phyloP scores from a whole-genome alignment of 768 basidiomycete genomes.

The Cantharellus cinnabarinus region DNA sequence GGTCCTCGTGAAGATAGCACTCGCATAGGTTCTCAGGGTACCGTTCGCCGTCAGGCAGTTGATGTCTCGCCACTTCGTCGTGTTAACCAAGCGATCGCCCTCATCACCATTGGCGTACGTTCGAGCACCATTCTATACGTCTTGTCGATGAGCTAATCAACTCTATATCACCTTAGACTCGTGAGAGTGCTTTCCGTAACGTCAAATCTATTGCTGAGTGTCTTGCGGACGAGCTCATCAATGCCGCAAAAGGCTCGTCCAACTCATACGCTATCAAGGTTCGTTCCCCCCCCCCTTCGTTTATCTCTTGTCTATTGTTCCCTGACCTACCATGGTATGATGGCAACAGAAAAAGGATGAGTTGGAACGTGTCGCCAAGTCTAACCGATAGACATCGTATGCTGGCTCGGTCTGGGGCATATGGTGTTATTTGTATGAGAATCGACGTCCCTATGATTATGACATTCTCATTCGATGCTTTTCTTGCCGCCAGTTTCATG shows the following conservation, averaged over 20 bases:
- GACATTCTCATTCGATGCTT: too few species aligned
- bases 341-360: slow-evolving; percentile 87
- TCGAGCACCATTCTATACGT: not conserved
- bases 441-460: too few species aligned
- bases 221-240: slow-evolving; percentile 97
- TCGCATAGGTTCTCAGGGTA: slow-evolving; percentile 98
- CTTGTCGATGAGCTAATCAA: not conserved
- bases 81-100: slow-evolving; percentile 92
- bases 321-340: not conserved
- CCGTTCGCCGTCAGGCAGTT: slow-evolving; percentile 97
- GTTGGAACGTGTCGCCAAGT: slow-evolving; percentile 99
- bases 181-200: slow-evolving; percentile 99
- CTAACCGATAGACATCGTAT: slow-evolving; percentile 56
- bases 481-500: too few species aligned
- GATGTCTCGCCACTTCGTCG: slow-evolving; percentile 96
- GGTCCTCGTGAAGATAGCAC: slow-evolving; percentile 99
- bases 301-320: not conserved
- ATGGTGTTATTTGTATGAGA: too few species aligned
- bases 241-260: slow-evolving; percentile 98
- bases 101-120: slow-evolving; percentile 89
- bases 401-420: too few species aligned
- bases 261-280: slow-evolving; percentile 99
- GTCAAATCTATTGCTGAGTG: slow-evolving; percentile 99
- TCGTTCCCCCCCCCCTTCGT: slow-evolving; percentile 7
- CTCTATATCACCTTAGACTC: slow-evolving; percentile 39